Evolutionary conservation across 768 basidiomycete species (phyloP), one percentile per base, ranked within the genome.

Genomic region (Rhodotorula paludigena): DNA sequence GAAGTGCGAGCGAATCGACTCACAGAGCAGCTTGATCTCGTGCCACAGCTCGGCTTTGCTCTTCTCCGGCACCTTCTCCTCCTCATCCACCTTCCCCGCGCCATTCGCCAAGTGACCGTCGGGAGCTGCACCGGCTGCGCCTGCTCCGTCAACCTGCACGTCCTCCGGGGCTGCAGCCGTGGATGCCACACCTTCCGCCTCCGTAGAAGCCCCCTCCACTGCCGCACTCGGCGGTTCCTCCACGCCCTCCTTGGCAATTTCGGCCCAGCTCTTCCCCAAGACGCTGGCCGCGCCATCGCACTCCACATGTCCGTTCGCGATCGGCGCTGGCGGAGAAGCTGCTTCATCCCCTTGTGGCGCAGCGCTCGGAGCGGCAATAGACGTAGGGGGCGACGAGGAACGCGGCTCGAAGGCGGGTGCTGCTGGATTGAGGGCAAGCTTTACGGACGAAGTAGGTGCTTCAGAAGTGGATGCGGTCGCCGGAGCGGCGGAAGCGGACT

Each of bases 11-110:
- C 59, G 45, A n/a, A 8, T 20, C 18, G 30, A 81, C 84, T 54
- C 75, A 87, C 90, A 86, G 39, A 93, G 85, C 44, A 92, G 84
- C 77, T 96, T 97, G 44, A 96, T 84, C 78, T 96, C 91, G 64
- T 86, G 86, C 94, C 94, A 98, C 12, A 98, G 81, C 74, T 93
- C 87, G 2, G 83, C 84, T 76, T 87, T 92, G n/a, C 84, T 85
- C 68, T 83, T 81, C 33, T 80, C 79, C 54, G 58, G 58, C 64
- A 81, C 44, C 30, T 68, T 28, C 32, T 35, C 33, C 28, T 59
- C 23, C n/a, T 35, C 45, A 9, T 21, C 30, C 0, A 23, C 45
- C 25, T n/a, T n/a, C 33, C n/a, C 44, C 25, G 21, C 38, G 53
- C 52, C 35, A 16, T 30, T 18, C 60, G 18, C 28, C 21, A n/a